These are phyloP conservation scores for Rhazya stricta DNA, from an alignment of 257 asterid species.

Conservation along the genomic window DNA sequence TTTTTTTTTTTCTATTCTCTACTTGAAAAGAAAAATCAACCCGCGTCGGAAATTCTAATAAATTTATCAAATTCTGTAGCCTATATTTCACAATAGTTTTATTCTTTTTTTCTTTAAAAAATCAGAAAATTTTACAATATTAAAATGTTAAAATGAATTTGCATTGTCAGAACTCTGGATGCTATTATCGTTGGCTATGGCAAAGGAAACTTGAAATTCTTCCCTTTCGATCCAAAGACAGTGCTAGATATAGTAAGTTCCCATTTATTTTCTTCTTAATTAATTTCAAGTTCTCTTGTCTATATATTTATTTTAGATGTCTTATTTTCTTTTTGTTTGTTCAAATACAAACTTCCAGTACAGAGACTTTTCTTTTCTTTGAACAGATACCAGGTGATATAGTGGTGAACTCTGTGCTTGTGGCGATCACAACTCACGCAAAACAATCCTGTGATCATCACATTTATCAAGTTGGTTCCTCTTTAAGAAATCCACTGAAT, in stretches of 20 bases:
- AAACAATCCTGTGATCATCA: slow-evolving; percentile 8
- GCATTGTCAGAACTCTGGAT: slow-evolving; percentile 67
- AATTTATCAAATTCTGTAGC: neutral
- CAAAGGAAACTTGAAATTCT: slow-evolving; percentile 37
- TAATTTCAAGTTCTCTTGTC: neutral
- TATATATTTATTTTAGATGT: too few species aligned
- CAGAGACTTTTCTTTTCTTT: neutral
- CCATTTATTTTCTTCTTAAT: neutral
- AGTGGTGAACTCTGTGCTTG: slow-evolving; percentile 54
- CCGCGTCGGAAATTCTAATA: neutral
- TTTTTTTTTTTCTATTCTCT: too few species aligned
- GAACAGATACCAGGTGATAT: slow-evolving; percentile 70
- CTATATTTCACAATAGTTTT: too few species aligned
- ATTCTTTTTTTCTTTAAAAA: too few species aligned
- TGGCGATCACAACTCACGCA: slow-evolving; percentile 29
- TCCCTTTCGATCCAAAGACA: slow-evolving; percentile 45
- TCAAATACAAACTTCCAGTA: too few species aligned
- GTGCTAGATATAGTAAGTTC: slow-evolving; percentile 34
- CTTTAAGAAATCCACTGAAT: slow-evolving; percentile 38
- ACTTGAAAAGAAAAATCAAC: too few species aligned
- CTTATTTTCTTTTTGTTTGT: too few species aligned
- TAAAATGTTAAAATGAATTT: too few species aligned
- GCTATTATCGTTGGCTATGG: slow-evolving; percentile 42
- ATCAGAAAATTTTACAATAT: too few species aligned
- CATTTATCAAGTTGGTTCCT: slow-evolving; percentile 54